phyloP scores from a whole-genome alignment of 371 early-diverging fungal species.

The Smittium culicis region DNA sequence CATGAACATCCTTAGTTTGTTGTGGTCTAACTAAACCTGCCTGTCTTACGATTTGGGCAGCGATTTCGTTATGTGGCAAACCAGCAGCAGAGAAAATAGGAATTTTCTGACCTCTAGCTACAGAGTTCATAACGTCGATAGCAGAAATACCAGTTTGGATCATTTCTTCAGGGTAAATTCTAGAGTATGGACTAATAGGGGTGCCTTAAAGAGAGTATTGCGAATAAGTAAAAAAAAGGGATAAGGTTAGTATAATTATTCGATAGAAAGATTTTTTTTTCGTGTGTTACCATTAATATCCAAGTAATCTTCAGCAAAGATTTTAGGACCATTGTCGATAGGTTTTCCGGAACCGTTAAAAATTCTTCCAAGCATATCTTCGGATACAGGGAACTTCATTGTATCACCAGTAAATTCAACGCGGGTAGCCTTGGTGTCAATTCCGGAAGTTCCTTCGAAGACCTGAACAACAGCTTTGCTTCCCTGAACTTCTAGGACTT shows the following conservation, averaged over 20 bases:
- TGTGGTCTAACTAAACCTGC: slow-evolving; percentile 91
- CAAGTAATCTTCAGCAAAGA: slow-evolving; percentile 97
- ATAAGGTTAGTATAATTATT: not conserved
- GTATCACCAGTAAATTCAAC: slow-evolving; percentile 98
- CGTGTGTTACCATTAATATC: slow-evolving; percentile 84
- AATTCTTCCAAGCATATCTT: slow-evolving; percentile 99
- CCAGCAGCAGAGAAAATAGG: slow-evolving; percentile 99
- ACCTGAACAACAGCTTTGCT: slow-evolving; percentile 98
- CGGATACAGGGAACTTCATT: slow-evolving; percentile 95
- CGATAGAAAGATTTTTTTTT: not conserved
- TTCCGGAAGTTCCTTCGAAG: slow-evolving; percentile 98
- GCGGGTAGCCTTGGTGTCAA: slow-evolving; percentile 94
- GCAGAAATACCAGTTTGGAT: slow-evolving; percentile 99
- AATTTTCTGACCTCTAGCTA: slow-evolving; percentile 99
- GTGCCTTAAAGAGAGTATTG: slow-evolving; percentile 33
- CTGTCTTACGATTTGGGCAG: slow-evolving; percentile 99
- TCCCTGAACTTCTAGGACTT: slow-evolving; percentile 98
- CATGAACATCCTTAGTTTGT: slow-evolving; percentile 84
- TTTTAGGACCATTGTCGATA: slow-evolving; percentile 98
- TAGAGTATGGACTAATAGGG: slow-evolving; percentile 98
- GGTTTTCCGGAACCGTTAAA: slow-evolving; percentile 99
- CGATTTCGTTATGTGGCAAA: slow-evolving; percentile 99
- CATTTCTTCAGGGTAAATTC: slow-evolving; percentile 99
- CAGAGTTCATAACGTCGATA: slow-evolving; percentile 99
- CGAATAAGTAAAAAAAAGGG: not conserved